Base-by-base conservation (phyloP, 257 asterid species). In the Penstemon barbatus region DNA sequence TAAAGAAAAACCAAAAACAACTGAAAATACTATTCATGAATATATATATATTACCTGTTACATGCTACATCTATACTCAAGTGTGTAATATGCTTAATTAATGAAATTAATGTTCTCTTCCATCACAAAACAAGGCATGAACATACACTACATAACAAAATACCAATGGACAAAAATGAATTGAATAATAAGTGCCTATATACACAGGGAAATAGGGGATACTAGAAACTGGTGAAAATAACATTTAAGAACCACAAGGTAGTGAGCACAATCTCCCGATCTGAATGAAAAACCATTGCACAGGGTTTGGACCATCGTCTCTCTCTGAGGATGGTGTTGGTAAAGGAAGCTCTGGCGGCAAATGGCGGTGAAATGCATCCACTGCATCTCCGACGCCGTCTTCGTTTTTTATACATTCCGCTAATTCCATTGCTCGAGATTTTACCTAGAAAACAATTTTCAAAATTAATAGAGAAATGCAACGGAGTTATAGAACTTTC, bases 341-440 rank as follows among this genome's bases (percentile, higher is more conserved):
- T 13, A 85, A 60, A 5, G 99, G 98, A 18, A 89, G 66, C 75
- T 86, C 78, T 4, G 85, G 73, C 1, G 97, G 99, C 68, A 94
- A 78, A 63, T 94, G 94, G 71, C 86, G 87, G 77, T 94, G 99
- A 71, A 94, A 94, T 0, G 96, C 96, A 55, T 89, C 90, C 8
- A 94, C 96, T 56, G 99, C 99, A 6, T 80, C 89, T 13, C 95
- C 96, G 5, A 91, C 97, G 33, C 99, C 99, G n/a, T 94, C 99
- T 81, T 94, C 98, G 8, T 82, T 78, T 58, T 84, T 81, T 25
- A 94, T 80, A 3, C 83, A 57, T 62, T 57, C 80, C 15, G 97
- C 96, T 59, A 94, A 15, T 66, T 91, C 96, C 81, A 69, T 78
- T 15, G 86, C 93, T 69, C 77, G 92, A 6, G 96, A 82, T 77